Conservation (phyloP, 1,284 basidiomycete genomes). For the Leucoagaricus sp. region DNA sequence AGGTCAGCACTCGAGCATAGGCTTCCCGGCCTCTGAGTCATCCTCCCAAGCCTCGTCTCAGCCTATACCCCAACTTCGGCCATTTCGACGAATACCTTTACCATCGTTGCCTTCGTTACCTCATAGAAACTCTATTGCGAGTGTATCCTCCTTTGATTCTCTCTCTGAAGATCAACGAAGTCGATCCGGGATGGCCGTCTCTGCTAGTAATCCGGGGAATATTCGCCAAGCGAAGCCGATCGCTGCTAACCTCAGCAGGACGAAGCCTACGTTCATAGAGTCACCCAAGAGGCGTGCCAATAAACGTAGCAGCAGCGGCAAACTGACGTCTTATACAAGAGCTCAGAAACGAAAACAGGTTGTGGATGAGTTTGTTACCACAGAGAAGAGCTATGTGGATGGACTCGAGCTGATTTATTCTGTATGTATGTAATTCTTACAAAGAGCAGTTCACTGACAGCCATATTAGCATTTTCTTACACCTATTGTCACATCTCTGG, state of each 20-base stretch:
- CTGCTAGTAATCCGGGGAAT: slow-evolving; percentile 1
- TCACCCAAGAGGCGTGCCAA: slow-evolving; percentile 32
- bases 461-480: slow-evolving; percentile 69
- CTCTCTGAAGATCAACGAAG: slow-evolving; percentile 55
- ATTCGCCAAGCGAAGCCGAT: slow-evolving; percentile 17
- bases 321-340: slow-evolving; percentile 38
- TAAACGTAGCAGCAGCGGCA: slow-evolving; percentile 32
- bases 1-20: not conserved
- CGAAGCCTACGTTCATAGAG: slow-evolving; percentile 30
- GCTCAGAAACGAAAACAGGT: slow-evolving; percentile 55
- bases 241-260: slow-evolving; percentile 16
- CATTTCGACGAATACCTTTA: slow-evolving; percentile 77
- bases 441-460: not conserved
- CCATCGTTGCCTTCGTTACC: slow-evolving; percentile 58
- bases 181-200: slow-evolving; percentile 13
- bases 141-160: slow-evolving; percentile 69
- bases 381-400: slow-evolving; percentile 78
- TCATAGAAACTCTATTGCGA: slow-evolving; percentile 65
- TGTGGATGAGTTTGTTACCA: slow-evolving; percentile 76
- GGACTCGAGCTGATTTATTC: slow-evolving; percentile 82
- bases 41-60: slow-evolving; percentile 1
- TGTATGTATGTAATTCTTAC: slow-evolving; percentile 42
- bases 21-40: slow-evolving; percentile 11
- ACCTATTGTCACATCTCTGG: slow-evolving; percentile 72
- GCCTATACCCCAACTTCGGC: slow-evolving; percentile 39